Conservation (phyloP, 106 monocot genomes). For the Dioscorea alata region DNA sequence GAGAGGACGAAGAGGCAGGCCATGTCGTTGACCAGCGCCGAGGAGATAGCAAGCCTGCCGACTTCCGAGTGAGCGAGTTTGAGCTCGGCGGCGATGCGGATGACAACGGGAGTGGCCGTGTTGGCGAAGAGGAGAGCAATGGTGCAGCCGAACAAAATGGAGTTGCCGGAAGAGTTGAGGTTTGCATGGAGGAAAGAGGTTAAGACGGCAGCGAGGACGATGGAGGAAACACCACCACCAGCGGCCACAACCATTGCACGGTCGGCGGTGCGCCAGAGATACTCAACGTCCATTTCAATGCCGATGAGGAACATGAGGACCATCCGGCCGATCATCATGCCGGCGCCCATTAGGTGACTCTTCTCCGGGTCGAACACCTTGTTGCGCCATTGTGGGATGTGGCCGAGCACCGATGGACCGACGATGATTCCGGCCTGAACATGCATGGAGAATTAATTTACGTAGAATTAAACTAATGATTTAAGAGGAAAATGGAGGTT, state of each 20-base stretch:
- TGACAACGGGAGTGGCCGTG: constrained; percentile 25
- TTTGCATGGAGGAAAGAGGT: constrained; percentile 14
- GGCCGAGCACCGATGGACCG: constrained; percentile 16
- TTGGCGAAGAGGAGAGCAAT: constrained; percentile 29
- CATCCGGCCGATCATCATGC: constrained; percentile 18
- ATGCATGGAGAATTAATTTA: not conserved
- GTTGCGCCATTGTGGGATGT: not conserved
- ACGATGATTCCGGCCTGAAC: constrained; percentile 20
- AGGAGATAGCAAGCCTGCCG: constrained; percentile 21
- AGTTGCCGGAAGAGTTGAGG: not conserved
- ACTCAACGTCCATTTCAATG: constrained; percentile 24
- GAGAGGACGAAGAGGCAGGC: constrained; percentile 14
- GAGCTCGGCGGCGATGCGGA: constrained; percentile 25
- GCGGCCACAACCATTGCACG: constrained; percentile 2
- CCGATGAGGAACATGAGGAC: constrained; percentile 33
- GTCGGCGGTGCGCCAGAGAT: constrained; percentile 12
- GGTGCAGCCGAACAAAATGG: constrained; percentile 11
- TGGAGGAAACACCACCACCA: constrained; percentile 7
- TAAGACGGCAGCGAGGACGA: constrained; percentile 9
- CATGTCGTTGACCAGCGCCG: constrained; percentile 27
- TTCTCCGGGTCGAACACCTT: constrained; percentile 1
- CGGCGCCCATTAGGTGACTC: constrained; percentile 18
- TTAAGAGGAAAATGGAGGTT: not conserved
- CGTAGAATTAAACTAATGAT: not conserved
- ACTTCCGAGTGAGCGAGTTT: constrained; percentile 23